phyloP scores from a whole-genome alignment of 257 asterid species.

The Solanum piurae region DNA sequence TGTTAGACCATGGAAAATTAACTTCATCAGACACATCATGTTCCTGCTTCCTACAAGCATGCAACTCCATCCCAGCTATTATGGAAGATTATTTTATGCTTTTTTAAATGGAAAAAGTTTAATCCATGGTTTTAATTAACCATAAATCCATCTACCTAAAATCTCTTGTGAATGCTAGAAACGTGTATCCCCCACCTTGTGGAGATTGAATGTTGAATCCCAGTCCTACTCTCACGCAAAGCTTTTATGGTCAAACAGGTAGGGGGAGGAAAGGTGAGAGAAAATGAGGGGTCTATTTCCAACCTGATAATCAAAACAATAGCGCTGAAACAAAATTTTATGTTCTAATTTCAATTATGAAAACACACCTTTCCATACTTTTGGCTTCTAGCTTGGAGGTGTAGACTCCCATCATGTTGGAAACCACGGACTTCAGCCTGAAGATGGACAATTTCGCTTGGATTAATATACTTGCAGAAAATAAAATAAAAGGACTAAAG shows the following conservation, averaged over 20 bases:
- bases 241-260: not conserved
- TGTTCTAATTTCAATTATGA: not conserved
- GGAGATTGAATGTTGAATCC: not conserved
- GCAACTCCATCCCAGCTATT: not conserved
- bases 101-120: not conserved
- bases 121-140: not conserved
- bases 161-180: not conserved
- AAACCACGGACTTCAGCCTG: constrained; percentile 95
- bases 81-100: not conserved
- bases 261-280: not conserved
- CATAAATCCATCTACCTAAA: not conserved
- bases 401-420: constrained; percentile 90
- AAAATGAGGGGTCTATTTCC: not conserved
- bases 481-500: not conserved
- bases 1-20: no score
- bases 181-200: not conserved
- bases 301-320: not conserved
- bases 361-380: constrained; percentile 83
- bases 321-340: not conserved
- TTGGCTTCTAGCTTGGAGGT: constrained; percentile 89
- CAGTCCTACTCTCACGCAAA: not conserved
- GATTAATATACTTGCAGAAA: not conserved
- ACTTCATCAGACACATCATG: not conserved
- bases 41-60: not conserved
- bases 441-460: not conserved